phyloP scores from a whole-genome alignment of 176 grass and related monocot species.

The Carex myosuroides region DNA sequence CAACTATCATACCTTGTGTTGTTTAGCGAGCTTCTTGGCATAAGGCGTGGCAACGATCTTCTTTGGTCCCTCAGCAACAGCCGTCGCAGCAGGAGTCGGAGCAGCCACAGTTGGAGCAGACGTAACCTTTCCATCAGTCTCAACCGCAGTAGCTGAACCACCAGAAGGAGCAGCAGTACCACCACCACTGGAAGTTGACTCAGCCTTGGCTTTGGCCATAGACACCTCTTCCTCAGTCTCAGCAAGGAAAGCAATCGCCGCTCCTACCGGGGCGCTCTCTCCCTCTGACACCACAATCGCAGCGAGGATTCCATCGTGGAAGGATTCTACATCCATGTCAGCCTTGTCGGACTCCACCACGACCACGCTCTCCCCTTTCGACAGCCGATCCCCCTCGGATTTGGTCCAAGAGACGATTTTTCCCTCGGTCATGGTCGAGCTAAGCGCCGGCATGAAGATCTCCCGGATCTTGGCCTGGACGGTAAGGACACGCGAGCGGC shows the following conservation, averaged over 20 bases:
- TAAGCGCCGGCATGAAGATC: conserved; percentile 93
- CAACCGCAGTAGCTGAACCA: background rate
- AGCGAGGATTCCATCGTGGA: conserved; percentile 81
- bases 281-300: conserved; percentile 64
- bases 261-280: conserved; percentile 55
- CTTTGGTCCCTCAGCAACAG: conserved; percentile 13
- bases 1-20: conserved; percentile 34
- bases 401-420: conserved; percentile 82
- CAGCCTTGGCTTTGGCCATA: conserved; percentile 42
- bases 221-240: conserved; percentile 85
- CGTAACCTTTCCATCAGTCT: background rate
- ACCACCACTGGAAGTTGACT: conserved; percentile 20
- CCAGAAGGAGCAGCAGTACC: conserved; percentile 2
- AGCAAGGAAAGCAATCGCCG: conserved; percentile 82
- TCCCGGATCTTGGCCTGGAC: conserved; percentile 77
- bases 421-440: conserved; percentile 82
- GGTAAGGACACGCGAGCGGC: conserved; percentile 20
- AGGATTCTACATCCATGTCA: conserved; percentile 96
- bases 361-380: conserved; percentile 84
- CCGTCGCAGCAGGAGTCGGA: conserved; percentile 5
- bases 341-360: conserved; percentile 95
- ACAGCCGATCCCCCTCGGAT: conserved; percentile 73
- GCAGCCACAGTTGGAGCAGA: background rate
- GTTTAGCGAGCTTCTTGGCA: conserved; percentile 79
- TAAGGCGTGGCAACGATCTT: conserved; percentile 52